Conservation (phyloP, 257 asterid genomes). For the Striga asiatica region DNA sequence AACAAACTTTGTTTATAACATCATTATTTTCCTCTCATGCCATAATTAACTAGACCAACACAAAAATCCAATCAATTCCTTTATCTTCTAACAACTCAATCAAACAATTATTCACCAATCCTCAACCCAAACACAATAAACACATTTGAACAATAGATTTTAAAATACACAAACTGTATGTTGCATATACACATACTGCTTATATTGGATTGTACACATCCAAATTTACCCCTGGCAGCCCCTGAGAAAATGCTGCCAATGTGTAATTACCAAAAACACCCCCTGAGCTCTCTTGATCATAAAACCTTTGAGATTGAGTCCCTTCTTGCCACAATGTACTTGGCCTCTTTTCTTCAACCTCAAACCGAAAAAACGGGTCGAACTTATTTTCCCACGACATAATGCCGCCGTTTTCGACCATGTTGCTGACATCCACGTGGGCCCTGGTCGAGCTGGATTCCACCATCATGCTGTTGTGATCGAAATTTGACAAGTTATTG, state of each 20-base stretch:
- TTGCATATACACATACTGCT: too few species aligned
- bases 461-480: too few species aligned
- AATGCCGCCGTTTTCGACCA: neutral
- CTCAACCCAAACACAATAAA: too few species aligned
- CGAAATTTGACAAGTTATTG: constrained; percentile 26
- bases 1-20: too few species aligned
- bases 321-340: neutral
- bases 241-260: constrained; percentile 18
- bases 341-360: constrained; percentile 23
- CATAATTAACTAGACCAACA: too few species aligned
- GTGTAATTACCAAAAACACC: neutral
- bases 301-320: neutral
- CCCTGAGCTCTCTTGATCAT: neutral
- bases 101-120: constrained; percentile 14
- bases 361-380: constrained; percentile 40
- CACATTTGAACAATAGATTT: too few species aligned
- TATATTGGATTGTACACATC: constrained; percentile 27
- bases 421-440: too few species aligned
- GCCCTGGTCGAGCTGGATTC: too few species aligned
- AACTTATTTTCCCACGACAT: constrained; percentile 47
- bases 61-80: too few species aligned
- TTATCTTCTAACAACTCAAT: too few species aligned
- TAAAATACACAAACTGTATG: too few species aligned
- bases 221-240: constrained; percentile 25
- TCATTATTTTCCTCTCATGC: too few species aligned